Percentiles rank a stretch among this genome's conserved stretches.
These are phyloP conservation scores for Leccinellum luteum DNA, from an alignment of 768 basidiomycete genomes.

Conservation along the genomic window DNA sequence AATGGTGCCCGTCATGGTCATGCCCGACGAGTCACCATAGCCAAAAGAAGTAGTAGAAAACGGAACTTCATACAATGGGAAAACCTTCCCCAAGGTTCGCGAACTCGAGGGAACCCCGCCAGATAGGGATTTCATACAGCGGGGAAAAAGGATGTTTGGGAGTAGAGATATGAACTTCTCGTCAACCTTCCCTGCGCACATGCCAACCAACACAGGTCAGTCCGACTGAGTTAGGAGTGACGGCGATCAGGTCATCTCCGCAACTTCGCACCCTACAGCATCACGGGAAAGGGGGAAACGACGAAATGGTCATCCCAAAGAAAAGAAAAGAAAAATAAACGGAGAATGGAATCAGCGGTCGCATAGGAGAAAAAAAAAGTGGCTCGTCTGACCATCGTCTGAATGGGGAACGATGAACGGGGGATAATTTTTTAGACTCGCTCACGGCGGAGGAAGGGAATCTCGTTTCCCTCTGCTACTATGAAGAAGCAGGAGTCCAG, in stretches of 20 bases:
- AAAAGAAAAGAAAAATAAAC: neutral
- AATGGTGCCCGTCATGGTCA: neutral
- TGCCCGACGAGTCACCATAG: neutral
- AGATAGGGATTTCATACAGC: neutral
- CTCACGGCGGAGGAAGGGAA: slow-evolving; percentile 1
- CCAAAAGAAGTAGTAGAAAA: neutral
- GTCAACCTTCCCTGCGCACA: slow-evolving; percentile 12
- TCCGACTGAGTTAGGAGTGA: slow-evolving; percentile 20
- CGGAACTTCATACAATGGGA: neutral
- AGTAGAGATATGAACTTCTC: slow-evolving; percentile 5
- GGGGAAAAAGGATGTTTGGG: slow-evolving; percentile 4
- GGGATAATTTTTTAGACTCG: slow-evolving; percentile 1
- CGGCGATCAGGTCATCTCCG: slow-evolving; percentile 32
- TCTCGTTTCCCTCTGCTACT: slow-evolving; percentile 1
- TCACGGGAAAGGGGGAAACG: slow-evolving; percentile 7
- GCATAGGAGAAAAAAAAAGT: neutral
- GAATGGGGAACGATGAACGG: slow-evolving; percentile 6
- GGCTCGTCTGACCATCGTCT: neutral
- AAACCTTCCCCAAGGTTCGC: neutral
- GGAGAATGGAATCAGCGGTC: neutral
- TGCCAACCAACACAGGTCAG: slow-evolving; percentile 16
- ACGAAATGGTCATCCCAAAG: neutral
- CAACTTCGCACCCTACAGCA: slow-evolving; percentile 26
- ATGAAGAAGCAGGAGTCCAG: slow-evolving; percentile 5
- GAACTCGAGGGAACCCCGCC: slow-evolving; percentile 1